Conservation (phyloP, 2,329 filamentous ascomycete species). For the Didymosphaeria variabile region DNA sequence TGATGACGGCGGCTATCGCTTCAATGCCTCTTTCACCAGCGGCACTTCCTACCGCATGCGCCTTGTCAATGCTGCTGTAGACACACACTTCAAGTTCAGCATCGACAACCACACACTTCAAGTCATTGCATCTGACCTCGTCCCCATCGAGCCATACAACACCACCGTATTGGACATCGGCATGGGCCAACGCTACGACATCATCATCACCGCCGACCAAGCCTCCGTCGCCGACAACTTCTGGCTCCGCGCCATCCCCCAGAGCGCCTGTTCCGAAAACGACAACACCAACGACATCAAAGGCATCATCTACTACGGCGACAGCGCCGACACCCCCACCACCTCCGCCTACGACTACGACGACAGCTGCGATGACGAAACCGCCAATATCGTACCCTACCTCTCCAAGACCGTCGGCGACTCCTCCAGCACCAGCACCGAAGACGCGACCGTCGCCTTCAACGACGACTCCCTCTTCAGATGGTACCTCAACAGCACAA, state of each 20-base stretch:
- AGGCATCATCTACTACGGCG: conserved; percentile 51
- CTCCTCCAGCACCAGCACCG: conserved; percentile 31
- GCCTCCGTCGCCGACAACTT: conserved; percentile 41
- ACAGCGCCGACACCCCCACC: conserved; percentile 37
- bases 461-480: conserved; percentile 49
- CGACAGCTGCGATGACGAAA: conserved; percentile 51
- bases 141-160: conserved; percentile 54
- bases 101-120: conserved; percentile 56
- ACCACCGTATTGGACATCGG: conserved; percentile 51
- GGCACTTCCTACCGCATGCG: conserved; percentile 55
- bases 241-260: conserved; percentile 51
- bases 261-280: conserved; percentile 50
- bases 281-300: conserved; percentile 44
- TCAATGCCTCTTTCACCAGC: conserved; percentile 47
- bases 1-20: conserved; percentile 42
- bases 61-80: conserved; percentile 54
- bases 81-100: conserved; percentile 53
- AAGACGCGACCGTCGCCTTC: conserved; percentile 42
- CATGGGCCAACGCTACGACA: conserved; percentile 54
- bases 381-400: conserved; percentile 34
- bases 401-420: conserved; percentile 47
- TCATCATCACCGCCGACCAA: conserved; percentile 46
- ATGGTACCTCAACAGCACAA: conserved; percentile 53
- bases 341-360: conserved; percentile 46
- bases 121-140: conserved; percentile 55